Evolutionary conservation across 495 filamentous ascomycete genomes (phyloP).

Genomic region (Daldinia bambusicola): DNA sequence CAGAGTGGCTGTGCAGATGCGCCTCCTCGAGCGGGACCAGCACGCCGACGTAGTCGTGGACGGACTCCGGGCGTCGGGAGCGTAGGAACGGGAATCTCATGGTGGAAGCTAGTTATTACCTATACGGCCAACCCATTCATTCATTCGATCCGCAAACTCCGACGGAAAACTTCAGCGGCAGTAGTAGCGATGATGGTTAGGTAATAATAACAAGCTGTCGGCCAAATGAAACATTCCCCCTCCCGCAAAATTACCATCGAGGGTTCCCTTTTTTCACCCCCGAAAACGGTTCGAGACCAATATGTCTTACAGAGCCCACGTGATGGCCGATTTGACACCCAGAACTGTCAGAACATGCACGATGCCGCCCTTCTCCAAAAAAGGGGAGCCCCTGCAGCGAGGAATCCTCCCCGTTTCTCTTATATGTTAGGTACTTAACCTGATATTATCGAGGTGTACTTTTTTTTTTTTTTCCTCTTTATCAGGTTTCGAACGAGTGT

Average conservation of each 20-base stretch:
- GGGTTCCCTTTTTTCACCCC: background rate
- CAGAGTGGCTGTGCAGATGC: constrained; percentile 59
- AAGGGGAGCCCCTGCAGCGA: background rate
- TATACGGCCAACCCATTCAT: constrained; percentile 24
- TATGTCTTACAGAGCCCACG: constrained; percentile 40
- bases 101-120: constrained; percentile 12
- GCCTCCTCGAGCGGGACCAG: constrained; percentile 61
- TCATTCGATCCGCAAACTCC: constrained; percentile 15
- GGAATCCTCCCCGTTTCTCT: background rate
- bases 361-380: constrained; percentile 29
- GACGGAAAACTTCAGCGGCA: background rate
- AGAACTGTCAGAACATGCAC: constrained; percentile 1
- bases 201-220: too few relatives aligned
- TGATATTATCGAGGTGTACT: background rate
- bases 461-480: background rate
- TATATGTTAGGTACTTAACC: background rate
- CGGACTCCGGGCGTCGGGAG: constrained; percentile 50
- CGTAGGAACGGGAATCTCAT: constrained; percentile 42
- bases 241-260: background rate
- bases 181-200: background rate
- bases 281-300: constrained; percentile 22
- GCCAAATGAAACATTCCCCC: constrained; percentile 7
- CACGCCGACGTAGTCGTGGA: constrained; percentile 56
- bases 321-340: constrained; percentile 36
- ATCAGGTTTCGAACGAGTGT: background rate